These are phyloP conservation scores for Colletotrichum graminicola DNA, from an alignment of 2,329 filamentous ascomycete genomes.

Conservation along the genomic window DNA sequence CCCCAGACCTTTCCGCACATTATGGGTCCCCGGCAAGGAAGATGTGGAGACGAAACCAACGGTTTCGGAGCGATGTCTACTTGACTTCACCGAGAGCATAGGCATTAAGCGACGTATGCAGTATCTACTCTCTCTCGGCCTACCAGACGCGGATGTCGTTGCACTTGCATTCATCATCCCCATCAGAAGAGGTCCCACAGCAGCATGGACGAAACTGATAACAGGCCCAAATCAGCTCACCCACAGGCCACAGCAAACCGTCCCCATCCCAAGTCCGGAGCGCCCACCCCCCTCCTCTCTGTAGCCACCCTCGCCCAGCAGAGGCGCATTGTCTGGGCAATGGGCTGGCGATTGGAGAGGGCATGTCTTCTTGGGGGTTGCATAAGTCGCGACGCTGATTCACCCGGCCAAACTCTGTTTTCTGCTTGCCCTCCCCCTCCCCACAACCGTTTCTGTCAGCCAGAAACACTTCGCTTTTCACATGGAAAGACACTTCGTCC, in stretches of 20 bases:
- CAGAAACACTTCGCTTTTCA: constrained; percentile 35
- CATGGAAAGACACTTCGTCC: constrained; percentile 34
- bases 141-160: constrained; percentile 1
- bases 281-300: constrained; percentile 10
- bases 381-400: constrained; percentile 40
- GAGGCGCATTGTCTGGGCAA: constrained; percentile 22
- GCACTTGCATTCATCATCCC: constrained; percentile 26
- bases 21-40: constrained; percentile 14
- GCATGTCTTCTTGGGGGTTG: constrained; percentile 13
- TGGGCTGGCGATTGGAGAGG: constrained; percentile 15
- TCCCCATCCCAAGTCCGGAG: constrained; percentile 34
- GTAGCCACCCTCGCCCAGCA: constrained; percentile 8
- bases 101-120: too few species aligned
- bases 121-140: constrained; percentile 1
- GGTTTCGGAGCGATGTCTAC: constrained; percentile 24
- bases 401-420: constrained; percentile 38
- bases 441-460: constrained; percentile 40
- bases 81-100: constrained; percentile 20
- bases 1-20: constrained; percentile 18
- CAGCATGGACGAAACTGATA: constrained; percentile 21
- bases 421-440: constrained; percentile 16
- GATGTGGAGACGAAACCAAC: constrained; percentile 24
- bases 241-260: constrained; percentile 6
- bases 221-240: background rate
- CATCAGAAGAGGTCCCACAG: background rate